Evolutionary conservation across 352 stramenopile genomes (phyloP).

Genomic region (Phytopythium oedochilum): DNA sequence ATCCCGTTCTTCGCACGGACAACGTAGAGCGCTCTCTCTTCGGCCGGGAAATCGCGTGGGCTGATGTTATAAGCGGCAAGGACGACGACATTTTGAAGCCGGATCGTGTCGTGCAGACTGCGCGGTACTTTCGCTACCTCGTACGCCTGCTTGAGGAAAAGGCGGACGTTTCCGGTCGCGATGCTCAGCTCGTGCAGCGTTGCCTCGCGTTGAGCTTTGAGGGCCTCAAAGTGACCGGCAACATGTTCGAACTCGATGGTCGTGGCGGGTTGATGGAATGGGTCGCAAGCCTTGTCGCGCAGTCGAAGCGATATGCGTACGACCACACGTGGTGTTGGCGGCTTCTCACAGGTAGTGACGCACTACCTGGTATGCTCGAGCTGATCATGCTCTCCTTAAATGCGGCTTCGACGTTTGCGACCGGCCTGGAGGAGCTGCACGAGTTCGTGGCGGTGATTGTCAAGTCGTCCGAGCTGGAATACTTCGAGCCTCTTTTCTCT

Average conservation of each 20-base stretch:
- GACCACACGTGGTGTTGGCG: conserved; percentile 54
- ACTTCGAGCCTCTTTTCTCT: conserved; percentile 38
- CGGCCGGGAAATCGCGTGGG: conserved; percentile 39
- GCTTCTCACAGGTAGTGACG: conserved; percentile 46
- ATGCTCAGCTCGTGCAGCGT: conserved; percentile 44
- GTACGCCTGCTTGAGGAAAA: conserved; percentile 58
- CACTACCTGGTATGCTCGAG: conserved; percentile 41
- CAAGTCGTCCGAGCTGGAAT: conserved; percentile 28
- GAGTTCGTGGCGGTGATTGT: conserved; percentile 40
- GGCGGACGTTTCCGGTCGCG: conserved; percentile 29
- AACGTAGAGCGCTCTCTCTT: conserved; percentile 82
- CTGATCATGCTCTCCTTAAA: conserved; percentile 38
- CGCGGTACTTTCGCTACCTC: conserved; percentile 71
- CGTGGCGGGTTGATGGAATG: conserved; percentile 22
- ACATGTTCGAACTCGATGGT: conserved; percentile 44
- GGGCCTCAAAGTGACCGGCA: conserved; percentile 30
- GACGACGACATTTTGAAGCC: conserved; percentile 24
- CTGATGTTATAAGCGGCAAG: conserved; percentile 18
- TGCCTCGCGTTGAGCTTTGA: conserved; percentile 66
- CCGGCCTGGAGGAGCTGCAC: conserved; percentile 33
- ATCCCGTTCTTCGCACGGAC: conserved; percentile 69
- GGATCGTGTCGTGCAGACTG: conserved; percentile 40
- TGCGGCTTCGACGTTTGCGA: conserved; percentile 8
- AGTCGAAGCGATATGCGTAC: conserved; percentile 41
- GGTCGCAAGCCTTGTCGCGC: conserved; percentile 40